A percentile compares a stretch with the other conserved stretches of the same genome.
These are phyloP conservation scores for Cercis canadensis DNA, from an alignment of 306 rosid species.

Conservation along the genomic window DNA sequence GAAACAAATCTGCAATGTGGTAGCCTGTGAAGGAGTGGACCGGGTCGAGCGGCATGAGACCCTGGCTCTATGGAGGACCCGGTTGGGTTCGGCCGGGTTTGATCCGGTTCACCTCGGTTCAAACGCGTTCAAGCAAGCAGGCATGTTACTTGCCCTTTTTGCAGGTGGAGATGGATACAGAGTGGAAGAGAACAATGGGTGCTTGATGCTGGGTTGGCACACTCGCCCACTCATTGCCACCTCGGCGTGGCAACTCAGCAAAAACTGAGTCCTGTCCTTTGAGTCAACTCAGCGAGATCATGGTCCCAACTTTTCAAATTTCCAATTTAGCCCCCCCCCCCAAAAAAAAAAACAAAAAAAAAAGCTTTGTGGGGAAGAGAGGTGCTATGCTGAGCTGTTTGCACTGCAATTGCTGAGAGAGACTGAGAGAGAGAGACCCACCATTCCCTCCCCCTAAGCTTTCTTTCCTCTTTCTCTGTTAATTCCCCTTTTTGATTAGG, in stretches of 20 bases:
- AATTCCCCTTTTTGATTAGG: conserved; percentile 36
- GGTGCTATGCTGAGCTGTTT: conserved; percentile 66
- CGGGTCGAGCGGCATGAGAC: conserved; percentile 92
- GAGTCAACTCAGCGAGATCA: conserved; percentile 50
- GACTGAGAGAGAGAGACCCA: conserved; percentile 56
- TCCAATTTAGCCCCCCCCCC: conserved; percentile 25
- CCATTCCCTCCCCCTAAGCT: conserved; percentile 33
- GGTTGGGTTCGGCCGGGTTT: conserved; percentile 68
- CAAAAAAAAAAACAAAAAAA: too few species aligned
- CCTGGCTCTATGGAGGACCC: conserved; percentile 68
- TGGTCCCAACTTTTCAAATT: neutral
- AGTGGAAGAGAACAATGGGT: conserved; percentile 85
- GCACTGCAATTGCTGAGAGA: conserved; percentile 39
- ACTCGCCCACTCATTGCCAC: conserved; percentile 87
- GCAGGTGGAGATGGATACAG: conserved; percentile 89
- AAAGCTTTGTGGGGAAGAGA: conserved; percentile 49
- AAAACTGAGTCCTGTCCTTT: conserved; percentile 42
- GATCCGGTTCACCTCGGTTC: conserved; percentile 78
- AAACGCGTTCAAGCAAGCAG: conserved; percentile 93
- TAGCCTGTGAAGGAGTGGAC: conserved; percentile 84
- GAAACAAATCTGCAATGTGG: conserved; percentile 88
- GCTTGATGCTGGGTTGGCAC: conserved; percentile 86
- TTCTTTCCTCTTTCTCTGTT: conserved; percentile 4
- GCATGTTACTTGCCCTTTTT: conserved; percentile 69
- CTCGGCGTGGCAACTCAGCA: conserved; percentile 79